Conservation (phyloP, 345 rosid genomes). For the Brassica incana region DNA sequence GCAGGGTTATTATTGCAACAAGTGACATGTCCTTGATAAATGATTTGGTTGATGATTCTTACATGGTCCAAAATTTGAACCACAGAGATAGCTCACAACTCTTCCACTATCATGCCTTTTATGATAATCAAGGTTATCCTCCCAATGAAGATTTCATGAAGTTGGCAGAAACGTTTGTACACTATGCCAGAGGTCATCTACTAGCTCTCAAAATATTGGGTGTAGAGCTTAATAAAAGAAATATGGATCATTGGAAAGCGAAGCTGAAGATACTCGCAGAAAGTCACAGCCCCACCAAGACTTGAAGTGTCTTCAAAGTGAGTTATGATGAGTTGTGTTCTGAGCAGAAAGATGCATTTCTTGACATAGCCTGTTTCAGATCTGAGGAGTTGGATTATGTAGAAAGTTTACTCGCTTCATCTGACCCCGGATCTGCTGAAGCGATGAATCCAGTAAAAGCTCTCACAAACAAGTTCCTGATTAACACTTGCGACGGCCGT, state of each 20-base stretch:
- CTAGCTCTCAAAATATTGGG: background rate
- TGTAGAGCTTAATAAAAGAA: background rate
- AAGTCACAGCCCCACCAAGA: background rate
- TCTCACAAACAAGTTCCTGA: background rate
- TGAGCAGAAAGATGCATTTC: background rate
- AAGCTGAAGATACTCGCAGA: background rate
- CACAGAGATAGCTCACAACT: slow-evolving; percentile 14
- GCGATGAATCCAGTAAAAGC: background rate
- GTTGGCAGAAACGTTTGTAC: background rate
- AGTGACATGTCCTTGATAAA: slow-evolving; percentile 17
- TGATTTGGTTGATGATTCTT: background rate
- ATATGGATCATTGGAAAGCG: too few species aligned
- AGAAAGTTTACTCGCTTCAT: background rate
- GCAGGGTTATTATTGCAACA: slow-evolving; percentile 27
- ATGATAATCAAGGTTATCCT: too few species aligned
- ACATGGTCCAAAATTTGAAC: slow-evolving; percentile 1
- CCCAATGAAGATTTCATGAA: background rate
- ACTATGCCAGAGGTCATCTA: background rate
- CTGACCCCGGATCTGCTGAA: background rate
- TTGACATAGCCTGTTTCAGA: background rate
- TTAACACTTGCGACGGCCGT: background rate
- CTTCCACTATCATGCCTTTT: background rate
- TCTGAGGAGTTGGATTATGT: background rate
- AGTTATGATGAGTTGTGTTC: background rate
- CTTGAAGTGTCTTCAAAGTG: background rate